A percentile compares a stretch with the other conserved stretches of the same genome.
Conservation (phyloP, 345 rosid genomes). For the Rhodamnia argentea region DNA sequence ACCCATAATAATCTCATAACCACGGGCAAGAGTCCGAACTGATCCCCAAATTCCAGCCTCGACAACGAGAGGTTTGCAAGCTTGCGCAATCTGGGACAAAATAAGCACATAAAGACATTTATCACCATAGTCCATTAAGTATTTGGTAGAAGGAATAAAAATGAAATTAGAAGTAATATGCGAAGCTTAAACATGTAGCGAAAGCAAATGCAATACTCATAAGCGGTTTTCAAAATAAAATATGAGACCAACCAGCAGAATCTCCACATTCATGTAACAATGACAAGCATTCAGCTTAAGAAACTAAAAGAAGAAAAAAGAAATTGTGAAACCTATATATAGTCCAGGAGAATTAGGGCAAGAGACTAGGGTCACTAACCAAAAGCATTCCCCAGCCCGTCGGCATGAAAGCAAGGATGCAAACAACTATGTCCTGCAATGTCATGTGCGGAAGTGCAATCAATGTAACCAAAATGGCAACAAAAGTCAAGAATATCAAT, state of each 20-base stretch:
- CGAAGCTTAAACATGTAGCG: not conserved
- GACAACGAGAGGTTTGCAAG: conserved; percentile 67
- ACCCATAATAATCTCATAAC: conserved; percentile 91
- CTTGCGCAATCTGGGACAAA: conserved; percentile 76
- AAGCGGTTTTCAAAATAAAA: not conserved
- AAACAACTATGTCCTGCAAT: conserved; percentile 68
- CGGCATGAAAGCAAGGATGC: conserved; percentile 97
- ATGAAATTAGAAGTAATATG: too few species aligned
- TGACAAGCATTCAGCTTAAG: not conserved
- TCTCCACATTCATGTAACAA: not conserved
- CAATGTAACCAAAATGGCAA: conserved; percentile 64
- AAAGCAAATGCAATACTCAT: not conserved
- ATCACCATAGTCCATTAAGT: not conserved
- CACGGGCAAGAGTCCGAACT: conserved; percentile 81
- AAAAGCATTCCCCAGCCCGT: conserved; percentile 99
- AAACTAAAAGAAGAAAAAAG: not conserved
- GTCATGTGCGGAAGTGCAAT: conserved; percentile 90
- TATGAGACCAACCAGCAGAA: not conserved
- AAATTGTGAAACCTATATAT: not conserved
- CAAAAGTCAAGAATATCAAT: conserved; percentile 76
- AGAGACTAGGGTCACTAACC: conserved; percentile 32
- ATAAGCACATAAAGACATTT: not conserved
- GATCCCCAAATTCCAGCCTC: conserved; percentile 91
- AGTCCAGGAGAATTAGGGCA: not conserved
- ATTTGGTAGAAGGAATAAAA: not conserved